Base-by-base conservation (phyloP, 176 grass and related monocot species). In the Avena sativa region DNA sequence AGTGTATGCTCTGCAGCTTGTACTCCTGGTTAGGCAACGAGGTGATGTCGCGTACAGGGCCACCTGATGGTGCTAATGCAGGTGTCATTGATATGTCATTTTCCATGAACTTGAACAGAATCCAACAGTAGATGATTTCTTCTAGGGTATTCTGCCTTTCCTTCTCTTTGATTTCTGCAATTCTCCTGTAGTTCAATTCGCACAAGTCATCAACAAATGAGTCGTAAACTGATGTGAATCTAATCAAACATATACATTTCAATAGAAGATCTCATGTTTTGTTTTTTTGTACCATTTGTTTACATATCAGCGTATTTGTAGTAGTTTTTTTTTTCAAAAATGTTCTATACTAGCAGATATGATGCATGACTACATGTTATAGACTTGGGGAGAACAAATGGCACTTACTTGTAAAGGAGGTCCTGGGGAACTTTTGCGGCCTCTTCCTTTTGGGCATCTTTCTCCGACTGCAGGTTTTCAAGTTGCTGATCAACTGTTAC, bases 131-230 rank as follows among this genome's bases (percentile, higher is more conserved):
- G 69, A 98, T 89, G 47, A 98, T 98, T 86, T 98, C 96, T 93
- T 98, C 86, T 60, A 98, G 65, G 61, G 80, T 79, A 84, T 89
- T 90, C 82, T 86, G 92, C 71, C 90, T 92, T 81, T 99, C 97
- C 76, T 94, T 99, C 58, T 96, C 94, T 93, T 99, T 99, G 63
- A 99, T 86, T 96, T 96, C 92, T 65, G 97, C 87, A 83, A 99
- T 99, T 91, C 97, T 93, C 94, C 97, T 99, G 90, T 43, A 89
- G 49, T 90, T 85, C 38, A 88, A 64, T 85, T 40, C 79, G 56
- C 16, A 64, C 57, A 82, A 28, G 10, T 74, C 51, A 46, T 55
- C 49, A 85, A 55, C 21, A 30, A 74, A 50, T 46, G 77, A n/a
- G 63, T 51, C 52, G 16, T 53, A 74, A 34, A 71, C 19, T 79